phyloP scores from a whole-genome alignment of 2,329 filamentous ascomycete species.

The Aureobasidium sp. region DNA sequence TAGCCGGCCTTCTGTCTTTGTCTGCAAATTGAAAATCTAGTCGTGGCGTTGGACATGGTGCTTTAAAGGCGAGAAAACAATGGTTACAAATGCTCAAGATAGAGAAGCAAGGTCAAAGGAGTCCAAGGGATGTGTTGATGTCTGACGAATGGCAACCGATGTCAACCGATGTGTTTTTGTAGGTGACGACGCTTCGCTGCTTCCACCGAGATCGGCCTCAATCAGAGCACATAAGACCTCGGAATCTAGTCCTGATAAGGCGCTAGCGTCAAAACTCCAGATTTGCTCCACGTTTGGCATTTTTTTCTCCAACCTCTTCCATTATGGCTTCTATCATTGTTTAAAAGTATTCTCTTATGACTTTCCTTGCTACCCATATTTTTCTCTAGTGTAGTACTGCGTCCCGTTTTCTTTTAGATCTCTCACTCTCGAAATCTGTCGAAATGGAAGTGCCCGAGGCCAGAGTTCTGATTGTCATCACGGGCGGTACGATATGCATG shows the following conservation, averaged over 20 bases:
- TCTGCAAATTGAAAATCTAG: not conserved
- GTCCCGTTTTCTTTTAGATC: not conserved
- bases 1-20: not conserved
- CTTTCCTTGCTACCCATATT: not conserved
- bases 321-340: not conserved
- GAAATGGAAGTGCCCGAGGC: constrained; percentile 53
- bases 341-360: not conserved
- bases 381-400: not conserved
- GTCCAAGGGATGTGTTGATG: not conserved
- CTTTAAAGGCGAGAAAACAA: not conserved
- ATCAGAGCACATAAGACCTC: not conserved
- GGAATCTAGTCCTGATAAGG: not conserved
- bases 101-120: not conserved
- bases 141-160: too few relatives aligned
- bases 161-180: too few relatives aligned
- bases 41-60: not conserved
- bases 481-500: constrained; percentile 87
- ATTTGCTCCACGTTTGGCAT: constrained; percentile 11
- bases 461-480: constrained; percentile 82
- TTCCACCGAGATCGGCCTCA: too few relatives aligned
- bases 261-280: not conserved
- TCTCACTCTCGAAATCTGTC: not conserved
- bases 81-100: not conserved
- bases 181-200: too few relatives aligned
- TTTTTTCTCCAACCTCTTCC: constrained; percentile 8